Base-by-base conservation (phyloP, 176 grass and related monocot species). In the Chloris gayana region DNA sequence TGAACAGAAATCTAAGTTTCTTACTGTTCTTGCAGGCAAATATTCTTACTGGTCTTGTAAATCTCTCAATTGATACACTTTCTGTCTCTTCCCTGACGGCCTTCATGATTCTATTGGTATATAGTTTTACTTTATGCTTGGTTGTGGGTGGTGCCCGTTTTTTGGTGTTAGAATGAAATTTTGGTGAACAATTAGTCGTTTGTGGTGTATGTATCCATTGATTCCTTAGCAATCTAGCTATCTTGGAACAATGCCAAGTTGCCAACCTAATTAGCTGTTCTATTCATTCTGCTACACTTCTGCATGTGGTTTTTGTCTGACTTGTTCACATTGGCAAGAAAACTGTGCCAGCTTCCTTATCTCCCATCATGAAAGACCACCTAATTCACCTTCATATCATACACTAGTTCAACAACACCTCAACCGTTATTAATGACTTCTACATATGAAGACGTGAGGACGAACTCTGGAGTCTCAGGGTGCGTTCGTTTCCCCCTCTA, bases 41-140 rank as follows among this genome's bases (percentile, higher is more conserved):
- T 83, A 84, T 98, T 33, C 85, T 98, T 33, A 95, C 92, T 47
- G 96, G 96, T 54, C 14, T 88, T 51, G 88, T 95, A 84, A 99
- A 99, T 74, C 70, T 95, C 22, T 93, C 68, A 26, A 51, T 91
- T 63, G 88, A 93, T 46, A 98, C 89, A 14, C 83, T 95, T 21
- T 89, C 95, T 7, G 84, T 75, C 30, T 89, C 92, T 75, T 32
- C 83, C 57, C 2, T 79, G 14, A 30, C 72, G 6, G 84, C 96
- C 64, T 83, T 93, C 45, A 46, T 83, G 57, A 87, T 95, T 83
- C 83, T 98, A 72, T 68, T 67, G 63, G 88, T 69, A 76, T 98
- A 98, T 58, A 84, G 88, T 44, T 84, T 88, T 75, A 64, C 80
- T 86, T 81, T 93, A 51, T 91, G 89, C 77, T 69, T 73, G 78